phyloP scores from a whole-genome alignment of 2,329 filamentous ascomycete species.

The Pestalotiopsis sp. region DNA sequence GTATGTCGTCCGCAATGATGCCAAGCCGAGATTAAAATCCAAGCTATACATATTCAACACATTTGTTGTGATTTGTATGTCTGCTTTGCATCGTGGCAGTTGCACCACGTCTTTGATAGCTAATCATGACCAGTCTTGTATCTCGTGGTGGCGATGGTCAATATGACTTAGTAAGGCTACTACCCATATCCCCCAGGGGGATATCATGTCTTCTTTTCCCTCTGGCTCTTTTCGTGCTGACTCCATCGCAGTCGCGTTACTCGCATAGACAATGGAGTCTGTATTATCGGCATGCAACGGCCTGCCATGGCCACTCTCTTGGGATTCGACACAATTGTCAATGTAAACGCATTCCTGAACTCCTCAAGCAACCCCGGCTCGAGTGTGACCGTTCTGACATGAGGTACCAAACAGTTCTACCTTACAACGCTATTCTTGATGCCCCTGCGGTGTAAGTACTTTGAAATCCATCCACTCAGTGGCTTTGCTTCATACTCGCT shows the following conservation, averaged over 20 bases:
- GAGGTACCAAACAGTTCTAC: slow-evolving; percentile 43
- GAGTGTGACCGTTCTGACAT: not conserved
- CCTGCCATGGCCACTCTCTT: slow-evolving; percentile 63
- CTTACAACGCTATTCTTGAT: slow-evolving; percentile 64
- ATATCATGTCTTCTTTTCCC: not conserved
- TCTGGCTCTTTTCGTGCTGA: not conserved
- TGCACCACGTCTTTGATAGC: not conserved
- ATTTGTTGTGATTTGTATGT: slow-evolving; percentile 54
- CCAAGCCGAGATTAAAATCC: slow-evolving; percentile 54
- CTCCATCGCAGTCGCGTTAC: slow-evolving; percentile 51
- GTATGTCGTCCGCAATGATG: slow-evolving; percentile 59
- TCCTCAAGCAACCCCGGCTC: not conserved
- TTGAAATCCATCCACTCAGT: not conserved
- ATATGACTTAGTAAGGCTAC: slow-evolving; percentile 58
- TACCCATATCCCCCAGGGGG: not conserved
- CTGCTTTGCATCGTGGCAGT: not conserved
- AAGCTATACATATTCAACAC: slow-evolving; percentile 64
- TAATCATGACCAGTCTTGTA: slow-evolving; percentile 36
- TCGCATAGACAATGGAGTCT: slow-evolving; percentile 54
- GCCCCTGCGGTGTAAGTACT: slow-evolving; percentile 53
- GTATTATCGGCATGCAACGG: slow-evolving; percentile 63
- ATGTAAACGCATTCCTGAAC: slow-evolving; percentile 36
- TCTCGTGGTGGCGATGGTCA: slow-evolving; percentile 52
- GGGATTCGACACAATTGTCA: slow-evolving; percentile 60
- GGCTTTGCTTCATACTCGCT: not conserved